Percentiles rank a stretch among this genome's conserved stretches.
Conservation (phyloP, 306 rosid species). For the Pterocarpus macrocarpus region DNA sequence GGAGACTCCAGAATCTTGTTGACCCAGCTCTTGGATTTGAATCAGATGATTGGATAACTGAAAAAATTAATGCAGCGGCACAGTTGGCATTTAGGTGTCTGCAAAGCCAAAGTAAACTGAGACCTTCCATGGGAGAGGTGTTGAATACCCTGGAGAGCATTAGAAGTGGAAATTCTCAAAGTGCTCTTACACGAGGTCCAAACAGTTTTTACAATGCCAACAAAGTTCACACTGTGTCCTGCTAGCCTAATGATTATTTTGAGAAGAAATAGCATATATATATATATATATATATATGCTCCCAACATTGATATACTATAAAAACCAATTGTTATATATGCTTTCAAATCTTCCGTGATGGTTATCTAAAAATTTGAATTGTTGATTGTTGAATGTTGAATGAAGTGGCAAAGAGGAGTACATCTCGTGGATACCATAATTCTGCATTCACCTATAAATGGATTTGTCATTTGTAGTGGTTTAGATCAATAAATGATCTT, state of each 20-base stretch:
- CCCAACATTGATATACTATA: not conserved
- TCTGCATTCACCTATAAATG: not conserved
- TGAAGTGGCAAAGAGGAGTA: not conserved
- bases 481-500: not conserved
- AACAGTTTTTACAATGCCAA: not conserved
- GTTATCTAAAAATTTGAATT: not conserved
- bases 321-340: not conserved
- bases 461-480: not conserved
- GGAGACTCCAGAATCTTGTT: conserved; percentile 59
- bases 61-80: conserved; percentile 63
- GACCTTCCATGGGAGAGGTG: conserved; percentile 74
- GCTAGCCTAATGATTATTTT: conserved; percentile 38
- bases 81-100: conserved; percentile 74
- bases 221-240: conserved; percentile 34
- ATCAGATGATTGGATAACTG: conserved; percentile 49
- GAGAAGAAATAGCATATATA: conserved; percentile 11
- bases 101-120: conserved; percentile 60
- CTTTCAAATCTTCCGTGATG: not conserved
- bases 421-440: not conserved
- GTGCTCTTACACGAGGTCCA: conserved; percentile 27
- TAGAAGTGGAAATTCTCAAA: conserved; percentile 19
- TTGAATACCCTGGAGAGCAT: conserved; percentile 53
- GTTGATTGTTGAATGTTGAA: not conserved
- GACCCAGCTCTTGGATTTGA: conserved; percentile 65
- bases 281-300: not conserved